Percentiles rank a stretch among this genome's conserved stretches.
Evolutionary conservation across 2,329 filamentous ascomycete genomes (phyloP).

Genomic region (Ophiocordyceps camponoti-floridani): DNA sequence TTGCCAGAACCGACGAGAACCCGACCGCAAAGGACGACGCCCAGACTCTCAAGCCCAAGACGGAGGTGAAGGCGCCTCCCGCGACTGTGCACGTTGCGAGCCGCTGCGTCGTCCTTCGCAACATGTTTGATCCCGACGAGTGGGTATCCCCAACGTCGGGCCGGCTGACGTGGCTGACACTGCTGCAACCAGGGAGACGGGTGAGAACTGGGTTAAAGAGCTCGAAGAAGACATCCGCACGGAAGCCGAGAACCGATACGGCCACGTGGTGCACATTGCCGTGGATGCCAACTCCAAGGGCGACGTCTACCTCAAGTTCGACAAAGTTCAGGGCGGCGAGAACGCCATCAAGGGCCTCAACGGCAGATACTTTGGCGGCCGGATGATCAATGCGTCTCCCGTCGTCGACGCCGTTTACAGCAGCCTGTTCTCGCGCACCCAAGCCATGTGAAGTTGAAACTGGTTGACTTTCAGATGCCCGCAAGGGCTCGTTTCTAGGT

Average conservation of each 20-base stretch:
- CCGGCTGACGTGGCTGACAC: neutral
- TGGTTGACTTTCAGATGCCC: slow-evolving; percentile 17
- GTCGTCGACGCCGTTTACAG: slow-evolving; percentile 98
- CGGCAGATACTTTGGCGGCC: slow-evolving; percentile 85
- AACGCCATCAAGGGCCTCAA: slow-evolving; percentile 97
- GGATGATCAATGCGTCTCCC: slow-evolving; percentile 83
- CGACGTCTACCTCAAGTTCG: slow-evolving; percentile 98
- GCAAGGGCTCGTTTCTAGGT: slow-evolving; percentile 27
- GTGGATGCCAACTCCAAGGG: slow-evolving; percentile 86
- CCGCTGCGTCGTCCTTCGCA: slow-evolving; percentile 82
- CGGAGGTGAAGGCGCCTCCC: slow-evolving; percentile 59
- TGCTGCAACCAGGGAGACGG: slow-evolving; percentile 50
- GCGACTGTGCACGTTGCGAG: slow-evolving; percentile 84
- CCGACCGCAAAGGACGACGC: slow-evolving; percentile 48
- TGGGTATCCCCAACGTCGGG: slow-evolving; percentile 30
- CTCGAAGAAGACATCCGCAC: slow-evolving; percentile 82
- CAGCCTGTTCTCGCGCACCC: slow-evolving; percentile 79
- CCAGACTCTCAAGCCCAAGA: slow-evolving; percentile 60
- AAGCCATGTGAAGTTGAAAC: slow-evolving; percentile 55
- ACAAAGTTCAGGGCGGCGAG: slow-evolving; percentile 83
- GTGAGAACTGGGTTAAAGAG: slow-evolving; percentile 78
- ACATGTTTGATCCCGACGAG: slow-evolving; percentile 88
- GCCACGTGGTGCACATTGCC: slow-evolving; percentile 91
- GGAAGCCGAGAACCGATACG: slow-evolving; percentile 92
- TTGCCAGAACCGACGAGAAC: slow-evolving; percentile 82